Evolutionary conservation across 164 flowering plant genomes (phyloP), one percentile per base, ranked within the genome.

Genomic region (Hamamelis virginiana): DNA sequence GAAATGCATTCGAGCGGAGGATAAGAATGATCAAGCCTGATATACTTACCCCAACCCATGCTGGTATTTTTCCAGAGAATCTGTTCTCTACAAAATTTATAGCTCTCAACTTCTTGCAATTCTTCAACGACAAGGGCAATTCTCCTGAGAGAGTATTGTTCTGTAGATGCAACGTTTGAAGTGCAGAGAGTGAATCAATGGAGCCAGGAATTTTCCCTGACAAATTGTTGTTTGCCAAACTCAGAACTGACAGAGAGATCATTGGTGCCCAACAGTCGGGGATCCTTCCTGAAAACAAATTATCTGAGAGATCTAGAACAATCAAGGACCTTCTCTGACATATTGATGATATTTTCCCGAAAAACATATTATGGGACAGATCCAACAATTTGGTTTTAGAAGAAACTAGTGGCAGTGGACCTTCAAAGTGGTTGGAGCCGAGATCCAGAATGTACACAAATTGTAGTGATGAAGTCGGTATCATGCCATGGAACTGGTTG

Each of bases 141-240:
- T 6, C 26, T 1, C 59, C 27, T 10, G 11, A 55, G 27, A 55
- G 59, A 21, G 13, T 55, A 55, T 55, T 55, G 28, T 55, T 55
- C 8, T 55, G 59, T 55, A 55, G 59, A 12, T 8, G 12, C 27
- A 55, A 55, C 11, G 12, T 55, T 21, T 55, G 26, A 3, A 55
- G 59, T 1, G 0, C 21, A 55, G 0, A 2, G 21, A 55, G 11
- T 55, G 59, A 55, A 5, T 27, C 59, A 55, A n/a, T 28, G 3
- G 52, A n/a, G 56, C 3, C 16, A 2, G 77, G 77, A 38, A 74
- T 67, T 48, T 62, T 15, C 55, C 78, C 71, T 33, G 59, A 53
- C 10, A 75, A 23, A 25, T 61, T 66, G 25, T 75, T 75, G 27
- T 75, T 62, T 3, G 11, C 59, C 28, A 71, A 59, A 53, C 57